These are phyloP conservation scores for Pseudocercospora vitis DNA, from an alignment of 2,329 filamentous ascomycete genomes.

Conservation along the genomic window DNA sequence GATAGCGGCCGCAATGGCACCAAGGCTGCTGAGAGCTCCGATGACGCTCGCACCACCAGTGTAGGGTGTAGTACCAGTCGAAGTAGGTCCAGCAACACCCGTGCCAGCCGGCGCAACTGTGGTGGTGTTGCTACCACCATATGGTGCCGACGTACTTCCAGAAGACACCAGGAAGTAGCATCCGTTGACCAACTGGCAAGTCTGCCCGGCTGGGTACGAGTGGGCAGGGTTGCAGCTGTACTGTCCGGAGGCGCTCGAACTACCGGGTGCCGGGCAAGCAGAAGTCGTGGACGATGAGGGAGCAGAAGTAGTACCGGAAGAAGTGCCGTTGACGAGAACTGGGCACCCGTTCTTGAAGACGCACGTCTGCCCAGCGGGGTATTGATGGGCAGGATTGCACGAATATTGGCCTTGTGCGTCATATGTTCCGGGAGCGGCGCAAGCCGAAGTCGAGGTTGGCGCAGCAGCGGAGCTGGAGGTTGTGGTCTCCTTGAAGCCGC, in stretches of 20 bases:
- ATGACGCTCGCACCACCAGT: conserved; percentile 13
- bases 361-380: conserved; percentile 14
- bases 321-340: conserved; percentile 5
- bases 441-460: conserved; percentile 7
- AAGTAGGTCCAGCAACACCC: not conserved
- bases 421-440: conserved; percentile 7
- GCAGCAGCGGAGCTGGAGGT: conserved; percentile 7
- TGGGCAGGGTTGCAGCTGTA: conserved; percentile 15
- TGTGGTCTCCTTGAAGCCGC: conserved; percentile 22
- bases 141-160: not conserved
- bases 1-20: conserved; percentile 14
- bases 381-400: conserved; percentile 15
- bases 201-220: conserved; percentile 9
- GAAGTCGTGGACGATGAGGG: not conserved
- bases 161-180: conserved; percentile 4
- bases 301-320: conserved; percentile 4
- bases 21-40: conserved; percentile 13
- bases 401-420: conserved; percentile 11
- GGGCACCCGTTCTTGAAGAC: conserved; percentile 7
- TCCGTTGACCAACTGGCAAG: not conserved
- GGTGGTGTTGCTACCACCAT: conserved; percentile 2
- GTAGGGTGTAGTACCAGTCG: conserved; percentile 4
- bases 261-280: not conserved
- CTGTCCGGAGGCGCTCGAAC: not conserved
- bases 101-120: not conserved